Base-by-base conservation (phyloP, 192 early-diverging fungal species). In the Coemansia pectinata region DNA sequence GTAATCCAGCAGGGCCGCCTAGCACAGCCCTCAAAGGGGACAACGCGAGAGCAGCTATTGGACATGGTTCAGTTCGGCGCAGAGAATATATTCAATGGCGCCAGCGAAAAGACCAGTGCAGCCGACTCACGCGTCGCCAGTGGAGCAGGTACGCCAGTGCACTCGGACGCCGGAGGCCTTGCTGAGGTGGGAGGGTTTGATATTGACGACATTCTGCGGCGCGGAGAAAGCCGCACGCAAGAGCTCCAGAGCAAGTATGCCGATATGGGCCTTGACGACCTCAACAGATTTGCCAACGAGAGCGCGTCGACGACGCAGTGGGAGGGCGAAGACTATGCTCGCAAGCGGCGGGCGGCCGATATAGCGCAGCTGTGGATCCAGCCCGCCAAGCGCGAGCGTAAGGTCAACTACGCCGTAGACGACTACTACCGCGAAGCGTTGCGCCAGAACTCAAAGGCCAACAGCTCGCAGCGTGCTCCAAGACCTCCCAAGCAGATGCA, bases 11-110 rank as follows among this genome's bases (percentile, higher is more conserved):
- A 98, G 74, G 97, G 97, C 10, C 88, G 93, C 19, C 79, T 91
- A 40, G 74, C 87, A 7, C 92, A 92, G 80, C 75, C 85, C 25
- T 81, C 87, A 53, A 94, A 94, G 85, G 86, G 85, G 62, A 77
- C 66, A 10, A 39, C 71, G n/a, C 77, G 78, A 17, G 78, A 85
- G 47, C 69, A 85, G 58, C 88, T 98, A 39, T 79, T 99, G 58
- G 88, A 88, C 23, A 98, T 99, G 97, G 97, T 99, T 50, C 97
- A 97, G 73, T 94, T 95, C 67, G 97, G 97, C 31, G 97, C 96
- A 0, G 89, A 95, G 41, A 86, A 78, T 23, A 93, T 99, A 12
- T 93, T 99, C 69, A 87, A 85, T 77, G 11, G 74, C 63, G 29
- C 36, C 17, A 62, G 36, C 8, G 70, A 72, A 2, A 74, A 66